These are phyloP conservation scores for Pichia exigua DNA, from an alignment of 805 yeast species.

Conservation along the genomic window DNA sequence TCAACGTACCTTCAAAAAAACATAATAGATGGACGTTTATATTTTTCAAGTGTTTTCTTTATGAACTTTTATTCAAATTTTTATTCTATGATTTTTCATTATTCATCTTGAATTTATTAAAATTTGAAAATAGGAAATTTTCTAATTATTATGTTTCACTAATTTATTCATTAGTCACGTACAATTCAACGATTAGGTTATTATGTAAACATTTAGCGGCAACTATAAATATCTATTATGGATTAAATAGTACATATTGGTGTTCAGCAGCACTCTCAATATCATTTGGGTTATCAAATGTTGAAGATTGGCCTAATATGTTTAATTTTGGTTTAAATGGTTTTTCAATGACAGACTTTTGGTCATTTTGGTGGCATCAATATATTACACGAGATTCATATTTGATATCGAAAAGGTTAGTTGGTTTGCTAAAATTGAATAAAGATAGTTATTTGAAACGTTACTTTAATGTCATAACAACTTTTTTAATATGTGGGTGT, in stretches of 20 bases:
- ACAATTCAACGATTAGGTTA: not conserved
- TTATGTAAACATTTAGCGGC: not conserved
- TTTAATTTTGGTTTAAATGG: conserved; percentile 7
- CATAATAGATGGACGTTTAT: conserved; percentile 7
- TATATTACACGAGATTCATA: conserved; percentile 8
- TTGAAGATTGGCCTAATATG: conserved; percentile 10
- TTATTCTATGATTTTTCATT: conserved; percentile 6
- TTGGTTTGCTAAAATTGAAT: not conserved
- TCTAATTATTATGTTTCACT: not conserved
- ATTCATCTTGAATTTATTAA: not conserved
- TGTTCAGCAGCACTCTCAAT: conserved; percentile 2
- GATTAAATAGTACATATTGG: conserved; percentile 7
- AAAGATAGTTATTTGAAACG: not conserved
- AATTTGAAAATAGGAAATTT: not conserved
- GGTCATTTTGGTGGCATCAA: conserved; percentile 15
- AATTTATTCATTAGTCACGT: not conserved
- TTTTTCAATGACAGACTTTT: conserved; percentile 3
- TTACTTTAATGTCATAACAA: not conserved
- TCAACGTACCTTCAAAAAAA: not conserved
- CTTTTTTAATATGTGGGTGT: conserved; percentile 2
- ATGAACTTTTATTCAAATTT: conserved; percentile 6
- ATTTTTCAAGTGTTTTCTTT: conserved; percentile 4
- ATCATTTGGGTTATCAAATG: not conserved
- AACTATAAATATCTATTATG: conserved; percentile 4
- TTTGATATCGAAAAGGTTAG: not conserved